These are phyloP conservation scores for Lachnellula occidentalis DNA, from an alignment of 2,329 filamentous ascomycete genomes.

Conservation along the genomic window DNA sequence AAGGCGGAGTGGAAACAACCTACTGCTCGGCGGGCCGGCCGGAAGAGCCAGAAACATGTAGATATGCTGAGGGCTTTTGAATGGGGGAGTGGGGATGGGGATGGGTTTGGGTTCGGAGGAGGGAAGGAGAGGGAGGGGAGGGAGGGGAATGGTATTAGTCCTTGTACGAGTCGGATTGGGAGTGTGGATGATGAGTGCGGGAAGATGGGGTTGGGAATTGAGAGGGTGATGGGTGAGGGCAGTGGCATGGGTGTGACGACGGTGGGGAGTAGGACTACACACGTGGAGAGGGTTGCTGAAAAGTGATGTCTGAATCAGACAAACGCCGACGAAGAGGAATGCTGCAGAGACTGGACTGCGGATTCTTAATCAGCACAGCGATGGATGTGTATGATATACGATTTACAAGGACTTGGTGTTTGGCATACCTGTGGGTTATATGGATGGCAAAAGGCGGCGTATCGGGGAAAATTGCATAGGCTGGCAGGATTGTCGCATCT, in stretches of 20 bases:
- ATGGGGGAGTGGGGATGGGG: constrained; percentile 6
- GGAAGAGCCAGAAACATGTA: constrained; percentile 15
- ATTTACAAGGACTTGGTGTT: too few relatives aligned
- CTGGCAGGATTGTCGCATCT: too few relatives aligned
- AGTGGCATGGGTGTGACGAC: not conserved
- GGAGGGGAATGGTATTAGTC: constrained; percentile 13
- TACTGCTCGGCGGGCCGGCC: not conserved
- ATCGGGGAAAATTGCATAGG: too few relatives aligned
- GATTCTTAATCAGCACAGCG: too few relatives aligned
- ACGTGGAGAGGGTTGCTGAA: not conserved
- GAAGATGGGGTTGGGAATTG: not conserved
- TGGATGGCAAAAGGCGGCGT: too few relatives aligned
- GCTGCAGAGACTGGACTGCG: too few relatives aligned
- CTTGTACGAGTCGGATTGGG: constrained; percentile 10
- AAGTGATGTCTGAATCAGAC: too few relatives aligned
- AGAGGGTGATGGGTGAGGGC: constrained; percentile 3
- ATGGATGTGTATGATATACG: too few relatives aligned
- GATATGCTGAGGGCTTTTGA: constrained; percentile 18
- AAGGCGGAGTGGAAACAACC: constrained; percentile 15
- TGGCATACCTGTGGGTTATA: too few relatives aligned
- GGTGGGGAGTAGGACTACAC: too few relatives aligned
- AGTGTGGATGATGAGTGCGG: constrained; percentile 11
- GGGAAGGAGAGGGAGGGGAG: constrained; percentile 1
- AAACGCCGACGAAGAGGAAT: too few relatives aligned
- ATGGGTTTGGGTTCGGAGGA: constrained; percentile 4